Evolutionary conservation across 768 basidiomycete genomes (phyloP).

Genomic region (Antrodiella citrinella): DNA sequence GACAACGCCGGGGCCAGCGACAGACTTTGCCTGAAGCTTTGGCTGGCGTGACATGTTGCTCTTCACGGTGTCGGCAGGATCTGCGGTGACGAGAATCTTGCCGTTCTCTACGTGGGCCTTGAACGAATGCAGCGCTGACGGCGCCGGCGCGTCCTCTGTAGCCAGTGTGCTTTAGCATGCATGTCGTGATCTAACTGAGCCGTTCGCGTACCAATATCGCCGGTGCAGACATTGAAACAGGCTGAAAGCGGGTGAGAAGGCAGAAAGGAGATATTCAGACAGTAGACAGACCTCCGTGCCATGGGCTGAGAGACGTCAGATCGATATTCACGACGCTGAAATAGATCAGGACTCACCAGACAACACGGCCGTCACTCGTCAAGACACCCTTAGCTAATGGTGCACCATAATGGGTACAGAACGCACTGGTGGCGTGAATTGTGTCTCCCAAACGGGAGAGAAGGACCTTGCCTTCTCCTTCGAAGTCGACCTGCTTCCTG

Average conservation of each 20-base stretch:
- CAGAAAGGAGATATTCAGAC: background rate
- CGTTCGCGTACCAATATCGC: slow-evolving; percentile 57
- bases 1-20: slow-evolving; percentile 57
- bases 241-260: slow-evolving; percentile 34
- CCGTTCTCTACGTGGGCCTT: slow-evolving; percentile 56
- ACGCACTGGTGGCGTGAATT: slow-evolving; percentile 72
- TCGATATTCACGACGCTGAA: slow-evolving; percentile 1
- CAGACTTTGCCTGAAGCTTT: slow-evolving; percentile 39
- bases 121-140: slow-evolving; percentile 74
- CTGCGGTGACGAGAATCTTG: slow-evolving; percentile 74
- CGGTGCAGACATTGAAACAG: slow-evolving; percentile 81
- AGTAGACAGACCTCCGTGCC: slow-evolving; percentile 67
- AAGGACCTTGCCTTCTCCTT: slow-evolving; percentile 64
- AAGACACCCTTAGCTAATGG: slow-evolving; percentile 79
- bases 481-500: slow-evolving; percentile 82
- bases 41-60: slow-evolving; percentile 60
- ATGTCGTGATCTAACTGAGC: slow-evolving; percentile 11
- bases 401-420: slow-evolving; percentile 90
- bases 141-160: slow-evolving; percentile 86
- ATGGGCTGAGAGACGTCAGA: slow-evolving; percentile 47
- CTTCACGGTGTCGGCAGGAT: slow-evolving; percentile 50
- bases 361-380: slow-evolving; percentile 67
- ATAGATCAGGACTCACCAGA: slow-evolving; percentile 46
- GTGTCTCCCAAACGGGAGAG: slow-evolving; percentile 69
- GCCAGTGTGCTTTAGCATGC: no score